Conservation (phyloP, 495 filamentous ascomycete genomes). For the Clavariopsis aquatica region DNA sequence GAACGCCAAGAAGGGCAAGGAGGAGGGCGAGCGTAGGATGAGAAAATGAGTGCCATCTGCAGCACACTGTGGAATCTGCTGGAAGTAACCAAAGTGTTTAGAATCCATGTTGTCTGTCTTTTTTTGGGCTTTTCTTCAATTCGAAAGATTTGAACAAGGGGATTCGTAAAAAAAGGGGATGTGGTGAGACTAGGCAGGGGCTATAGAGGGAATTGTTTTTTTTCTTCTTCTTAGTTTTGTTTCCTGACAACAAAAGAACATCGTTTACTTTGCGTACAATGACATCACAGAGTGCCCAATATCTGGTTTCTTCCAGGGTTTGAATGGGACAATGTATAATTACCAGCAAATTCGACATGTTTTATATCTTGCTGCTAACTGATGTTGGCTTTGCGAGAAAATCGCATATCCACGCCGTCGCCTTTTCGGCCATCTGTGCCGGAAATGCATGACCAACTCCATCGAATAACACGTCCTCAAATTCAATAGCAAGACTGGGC, state of each 20-base stretch:
- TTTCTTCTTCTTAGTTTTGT: no score
- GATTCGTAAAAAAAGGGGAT: no score
- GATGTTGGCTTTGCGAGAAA: constrained; percentile 21
- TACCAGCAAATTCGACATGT: background rate
- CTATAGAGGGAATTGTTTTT: background rate
- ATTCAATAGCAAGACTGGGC: constrained; percentile 51
- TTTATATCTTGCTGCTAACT: constrained; percentile 31
- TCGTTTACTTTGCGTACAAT: no score
- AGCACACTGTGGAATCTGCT: no score
- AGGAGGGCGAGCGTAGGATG: background rate
- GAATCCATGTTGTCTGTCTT: no score
- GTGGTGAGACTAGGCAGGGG: background rate
- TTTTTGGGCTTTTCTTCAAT: no score
- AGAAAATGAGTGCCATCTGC: background rate
- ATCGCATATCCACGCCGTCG: constrained; percentile 46
- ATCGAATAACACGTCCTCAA: constrained; percentile 74
- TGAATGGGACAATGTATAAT: background rate
- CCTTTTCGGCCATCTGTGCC: constrained; percentile 69
- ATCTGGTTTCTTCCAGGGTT: no score
- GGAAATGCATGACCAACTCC: constrained; percentile 74
- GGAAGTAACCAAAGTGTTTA: no score
- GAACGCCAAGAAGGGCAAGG: no score
- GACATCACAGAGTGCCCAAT: no score
- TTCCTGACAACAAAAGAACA: no score
- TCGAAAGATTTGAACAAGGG: no score